phyloP scores from a whole-genome alignment of 2,329 filamentous ascomycete species.

The Calonectria pteridis region DNA sequence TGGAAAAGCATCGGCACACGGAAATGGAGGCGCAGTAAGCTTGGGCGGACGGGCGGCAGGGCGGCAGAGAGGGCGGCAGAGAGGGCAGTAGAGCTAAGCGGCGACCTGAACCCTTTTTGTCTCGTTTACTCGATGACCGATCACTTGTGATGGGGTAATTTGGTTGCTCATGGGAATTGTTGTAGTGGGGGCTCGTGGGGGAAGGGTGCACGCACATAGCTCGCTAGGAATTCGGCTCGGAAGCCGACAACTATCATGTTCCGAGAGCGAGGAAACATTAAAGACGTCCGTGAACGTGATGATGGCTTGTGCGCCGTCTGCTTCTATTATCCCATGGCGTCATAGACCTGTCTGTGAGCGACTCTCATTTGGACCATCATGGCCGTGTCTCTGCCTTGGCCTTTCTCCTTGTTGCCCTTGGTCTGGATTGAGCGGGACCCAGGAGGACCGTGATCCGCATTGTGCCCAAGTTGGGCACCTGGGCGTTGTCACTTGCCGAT shows the following conservation, averaged over 20 bases:
- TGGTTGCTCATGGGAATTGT: background rate
- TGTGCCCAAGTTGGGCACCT: slow-evolving; percentile 6
- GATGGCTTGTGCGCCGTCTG: background rate
- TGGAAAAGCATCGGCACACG: background rate
- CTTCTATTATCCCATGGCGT: background rate
- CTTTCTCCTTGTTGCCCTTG: background rate
- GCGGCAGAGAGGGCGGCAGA: background rate
- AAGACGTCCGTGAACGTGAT: background rate
- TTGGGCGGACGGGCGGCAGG: background rate
- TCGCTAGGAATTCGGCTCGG: background rate
- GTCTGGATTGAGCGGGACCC: background rate
- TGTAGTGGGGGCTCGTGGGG: slow-evolving; percentile 4
- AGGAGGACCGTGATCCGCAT: background rate
- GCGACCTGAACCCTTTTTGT: background rate
- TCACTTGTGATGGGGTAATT: background rate
- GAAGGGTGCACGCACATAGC: background rate
- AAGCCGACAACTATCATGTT: background rate
- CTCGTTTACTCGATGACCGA: background rate
- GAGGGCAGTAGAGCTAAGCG: background rate
- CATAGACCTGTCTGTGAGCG: background rate
- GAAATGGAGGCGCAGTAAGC: background rate
- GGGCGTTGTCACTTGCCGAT: slow-evolving; percentile 1
- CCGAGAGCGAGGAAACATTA: background rate
- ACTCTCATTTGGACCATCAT: background rate
- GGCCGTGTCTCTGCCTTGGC: background rate